Conservation (phyloP, 208 protist genomes). For the Crithidia brevicula region DNA sequence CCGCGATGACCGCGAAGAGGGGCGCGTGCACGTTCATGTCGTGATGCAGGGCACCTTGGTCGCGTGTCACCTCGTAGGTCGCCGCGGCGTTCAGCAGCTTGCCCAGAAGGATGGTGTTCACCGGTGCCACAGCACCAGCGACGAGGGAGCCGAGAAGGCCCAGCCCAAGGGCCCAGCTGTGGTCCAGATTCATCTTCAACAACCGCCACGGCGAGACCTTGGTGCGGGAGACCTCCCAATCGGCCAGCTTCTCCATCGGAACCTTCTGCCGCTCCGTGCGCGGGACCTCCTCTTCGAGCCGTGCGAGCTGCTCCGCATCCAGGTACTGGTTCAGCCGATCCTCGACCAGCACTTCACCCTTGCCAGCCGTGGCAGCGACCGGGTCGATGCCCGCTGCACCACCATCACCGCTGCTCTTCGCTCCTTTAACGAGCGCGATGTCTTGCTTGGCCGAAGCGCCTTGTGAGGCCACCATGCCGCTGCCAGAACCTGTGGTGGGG, state of each 20-base stretch:
- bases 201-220: conserved; percentile 50
- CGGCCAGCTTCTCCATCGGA: conserved; percentile 54
- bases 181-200: conserved; percentile 41
- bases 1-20: conserved; percentile 54
- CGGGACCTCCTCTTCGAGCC: conserved; percentile 50
- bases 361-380: not conserved
- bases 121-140: conserved; percentile 39
- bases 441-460: too few species aligned
- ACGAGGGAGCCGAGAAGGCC: conserved; percentile 62
- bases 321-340: conserved; percentile 40
- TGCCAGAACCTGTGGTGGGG: too few species aligned
- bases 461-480: too few species aligned
- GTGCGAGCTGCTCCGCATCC: conserved; percentile 46
- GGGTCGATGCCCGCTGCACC: too few species aligned
- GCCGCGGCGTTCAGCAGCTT: conserved; percentile 48
- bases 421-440: not conserved
- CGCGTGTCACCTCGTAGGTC: conserved; percentile 32
- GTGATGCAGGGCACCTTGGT: conserved; percentile 36
- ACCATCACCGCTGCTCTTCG: not conserved
- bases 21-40: conserved; percentile 51
- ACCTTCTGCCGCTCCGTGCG: conserved; percentile 61
- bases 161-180: conserved; percentile 43
- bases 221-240: conserved; percentile 58
- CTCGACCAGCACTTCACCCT: not conserved
- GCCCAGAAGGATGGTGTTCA: conserved; percentile 54